These are phyloP conservation scores for Pterocarpus santalinus DNA, from an alignment of 306 rosid genomes.

Conservation along the genomic window DNA sequence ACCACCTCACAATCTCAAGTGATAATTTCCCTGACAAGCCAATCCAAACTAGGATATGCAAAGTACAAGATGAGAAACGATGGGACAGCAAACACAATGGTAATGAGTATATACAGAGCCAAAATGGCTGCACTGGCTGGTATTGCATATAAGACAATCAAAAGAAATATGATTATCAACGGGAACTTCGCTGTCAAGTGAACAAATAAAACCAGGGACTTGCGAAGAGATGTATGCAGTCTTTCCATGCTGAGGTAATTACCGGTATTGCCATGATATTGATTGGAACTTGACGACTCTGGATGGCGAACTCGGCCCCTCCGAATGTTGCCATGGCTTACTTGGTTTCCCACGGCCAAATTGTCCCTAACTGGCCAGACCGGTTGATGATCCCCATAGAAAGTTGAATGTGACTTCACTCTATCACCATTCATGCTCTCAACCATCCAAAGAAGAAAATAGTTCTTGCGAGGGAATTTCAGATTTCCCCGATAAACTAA, in stretches of 20 bases:
- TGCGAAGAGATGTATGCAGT: conserved; percentile 61
- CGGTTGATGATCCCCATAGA: conserved; percentile 56
- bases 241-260: conserved; percentile 63
- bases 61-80: conserved; percentile 84
- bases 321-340: conserved; percentile 49
- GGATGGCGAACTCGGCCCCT: conserved; percentile 59
- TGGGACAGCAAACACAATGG: conserved; percentile 82
- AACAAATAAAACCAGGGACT: conserved; percentile 69
- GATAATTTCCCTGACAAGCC: conserved; percentile 88
- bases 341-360: conserved; percentile 52
- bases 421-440: conserved; percentile 86
- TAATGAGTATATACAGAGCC: conserved; percentile 76
- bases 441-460: conserved; percentile 91
- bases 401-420: conserved; percentile 57
- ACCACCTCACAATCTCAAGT: conserved; percentile 51
- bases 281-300: conserved; percentile 52
- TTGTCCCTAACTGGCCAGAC: conserved; percentile 58
- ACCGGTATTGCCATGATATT: conserved; percentile 33
- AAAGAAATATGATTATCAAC: conserved; percentile 72
- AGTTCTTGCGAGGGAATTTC: conserved; percentile 83
- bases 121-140: conserved; percentile 88
- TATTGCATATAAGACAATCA: conserved; percentile 76
- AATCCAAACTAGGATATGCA: conserved; percentile 88
- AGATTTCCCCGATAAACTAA: conserved; percentile 72
- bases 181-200: conserved; percentile 87